Evolutionary conservation across 306 rosid species (phyloP), one percentile per base, ranked within the genome.

Genomic region (Cucurbita pepo): DNA sequence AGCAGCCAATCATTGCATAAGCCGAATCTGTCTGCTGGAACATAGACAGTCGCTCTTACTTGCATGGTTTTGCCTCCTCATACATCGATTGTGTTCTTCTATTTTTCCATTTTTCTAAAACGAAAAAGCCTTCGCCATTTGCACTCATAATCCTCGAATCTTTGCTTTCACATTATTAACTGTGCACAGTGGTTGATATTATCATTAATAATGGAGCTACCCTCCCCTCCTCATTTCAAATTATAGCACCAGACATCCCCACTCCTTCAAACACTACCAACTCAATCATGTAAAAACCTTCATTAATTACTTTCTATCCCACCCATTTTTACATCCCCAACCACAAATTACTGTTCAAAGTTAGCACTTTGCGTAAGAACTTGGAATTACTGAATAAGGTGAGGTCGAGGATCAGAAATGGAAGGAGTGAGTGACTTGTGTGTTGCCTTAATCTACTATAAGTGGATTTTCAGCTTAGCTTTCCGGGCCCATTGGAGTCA

Each of bases 11-110:
- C 52, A 73, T 79, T 52, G 66, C 79, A 8, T 13, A 25, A 10
- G 12, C 7, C 73, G 69, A 47, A n/a, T 30, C 2, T 80, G 86
- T 78, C 79, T 40, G 54, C 44, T 19, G 72, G 71, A 80, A 70
- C 73, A 70, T 63, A 75, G 79, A 79, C 86, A 80, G 16, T 56
- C 8, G 83, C 81, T 79, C 79, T 54, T 73, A 76, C 76, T 78
- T 78, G 51, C 8, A 80, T 80, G 81, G 76, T 73, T 80, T 77
- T 73, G 83, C 76, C 60, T 50, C 60, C 21, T 14, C 4, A 44
- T 67, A 2, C 40, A 18, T 37, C 13, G 11, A 16, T 43, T 63
- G 40, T 21, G 40, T 15, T 36, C 22, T 58, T 37, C 40, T 18
- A 30, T 30, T 54, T 19, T 19, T 7, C 45, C 22, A 4, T 6